Conservation (phyloP, 1,139 yeast genomes). For the Citeromyces hawaiiensis region DNA sequence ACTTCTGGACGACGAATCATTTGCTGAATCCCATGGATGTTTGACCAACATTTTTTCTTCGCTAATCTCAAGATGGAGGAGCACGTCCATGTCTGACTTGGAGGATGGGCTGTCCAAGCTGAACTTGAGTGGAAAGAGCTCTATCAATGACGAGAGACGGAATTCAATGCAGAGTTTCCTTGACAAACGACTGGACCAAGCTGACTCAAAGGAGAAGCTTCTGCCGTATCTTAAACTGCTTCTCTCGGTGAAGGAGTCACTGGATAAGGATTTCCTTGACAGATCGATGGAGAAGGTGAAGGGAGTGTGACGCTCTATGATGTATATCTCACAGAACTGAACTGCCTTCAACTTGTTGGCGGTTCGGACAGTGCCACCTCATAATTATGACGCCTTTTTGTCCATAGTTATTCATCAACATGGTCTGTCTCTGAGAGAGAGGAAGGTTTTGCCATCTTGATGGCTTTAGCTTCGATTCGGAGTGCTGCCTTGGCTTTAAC, state of each 20-base stretch:
- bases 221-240: neutral
- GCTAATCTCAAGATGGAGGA: neutral
- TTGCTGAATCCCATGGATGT: neutral
- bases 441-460: no score
- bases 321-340: no score
- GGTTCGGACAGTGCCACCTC: no score
- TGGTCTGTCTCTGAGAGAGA: no score
- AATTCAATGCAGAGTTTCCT: neutral
- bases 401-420: no score
- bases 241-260: neutral
- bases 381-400: no score
- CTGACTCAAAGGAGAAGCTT: neutral
- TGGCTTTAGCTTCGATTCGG: no score
- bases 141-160: neutral
- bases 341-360: no score
- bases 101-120: neutral
- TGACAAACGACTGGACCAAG: neutral
- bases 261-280: neutral
- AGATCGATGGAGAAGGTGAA: neutral
- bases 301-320: no score
- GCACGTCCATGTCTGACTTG: neutral
- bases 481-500: no score
- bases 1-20: neutral
- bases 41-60: neutral
- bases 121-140: neutral